phyloP scores from a whole-genome alignment of 2,329 filamentous ascomycete species.

The Fusarium fujikuroi region DNA sequence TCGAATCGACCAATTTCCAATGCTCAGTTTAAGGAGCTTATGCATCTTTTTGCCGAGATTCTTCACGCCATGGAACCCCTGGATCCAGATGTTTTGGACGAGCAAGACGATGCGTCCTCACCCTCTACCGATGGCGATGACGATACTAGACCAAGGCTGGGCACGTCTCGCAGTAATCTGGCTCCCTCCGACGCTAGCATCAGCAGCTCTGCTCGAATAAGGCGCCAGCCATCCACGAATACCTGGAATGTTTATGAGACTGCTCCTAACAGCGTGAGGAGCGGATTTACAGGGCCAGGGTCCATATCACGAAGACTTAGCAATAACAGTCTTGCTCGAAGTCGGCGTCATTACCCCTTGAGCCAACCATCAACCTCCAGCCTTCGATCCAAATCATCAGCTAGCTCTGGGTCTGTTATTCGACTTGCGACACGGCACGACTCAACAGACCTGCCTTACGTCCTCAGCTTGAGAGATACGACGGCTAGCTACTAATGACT shows the following conservation, averaged over 20 bases:
- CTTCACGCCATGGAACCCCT: conserved; percentile 79
- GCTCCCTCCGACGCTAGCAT: conserved; percentile 48
- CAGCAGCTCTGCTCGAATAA: conserved; percentile 46
- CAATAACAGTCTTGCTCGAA: conserved; percentile 56
- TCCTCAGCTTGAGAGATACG: conserved; percentile 51
- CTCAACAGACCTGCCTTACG: conserved; percentile 49
- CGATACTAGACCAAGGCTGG: conserved; percentile 55
- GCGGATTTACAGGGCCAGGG: conserved; percentile 49
- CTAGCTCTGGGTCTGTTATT: conserved; percentile 58
- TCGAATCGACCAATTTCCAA: conserved; percentile 76
- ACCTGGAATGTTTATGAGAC: conserved; percentile 61
- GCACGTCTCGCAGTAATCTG: conserved; percentile 51
- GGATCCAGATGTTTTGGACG: conserved; percentile 62
- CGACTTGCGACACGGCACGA: conserved; percentile 56
- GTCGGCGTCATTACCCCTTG: conserved; percentile 53
- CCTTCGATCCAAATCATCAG: conserved; percentile 52
- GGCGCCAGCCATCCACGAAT: conserved; percentile 55
- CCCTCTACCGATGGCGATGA: conserved; percentile 59
- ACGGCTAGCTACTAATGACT: conserved; percentile 41
- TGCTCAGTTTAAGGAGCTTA: conserved; percentile 77
- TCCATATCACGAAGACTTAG: conserved; percentile 52
- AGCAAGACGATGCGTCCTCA: conserved; percentile 38
- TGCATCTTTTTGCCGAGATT: conserved; percentile 85
- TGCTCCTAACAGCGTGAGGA: conserved; percentile 64
- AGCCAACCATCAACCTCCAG: conserved; percentile 55